A percentile compares a stretch with the other conserved stretches of the same genome.
Evolutionary conservation across 345 rosid genomes (phyloP).

Genomic region (Ailanthus altissimus): DNA sequence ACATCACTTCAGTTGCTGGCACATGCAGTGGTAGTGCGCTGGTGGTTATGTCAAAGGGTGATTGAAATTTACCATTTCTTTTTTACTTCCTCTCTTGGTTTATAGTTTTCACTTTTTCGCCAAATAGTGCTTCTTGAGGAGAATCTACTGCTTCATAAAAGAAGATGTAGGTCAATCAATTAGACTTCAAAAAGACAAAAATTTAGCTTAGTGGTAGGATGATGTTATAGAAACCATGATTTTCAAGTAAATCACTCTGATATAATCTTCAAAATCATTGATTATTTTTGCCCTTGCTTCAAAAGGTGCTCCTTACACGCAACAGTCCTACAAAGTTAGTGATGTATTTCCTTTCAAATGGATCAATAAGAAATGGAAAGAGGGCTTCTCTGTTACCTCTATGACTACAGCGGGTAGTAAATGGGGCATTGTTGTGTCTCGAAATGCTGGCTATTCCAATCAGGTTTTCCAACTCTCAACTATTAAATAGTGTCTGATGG

Average conservation of each 20-base stretch:
- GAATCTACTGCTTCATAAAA: neutral
- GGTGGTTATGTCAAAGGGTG: conserved; percentile 64
- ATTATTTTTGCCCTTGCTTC: neutral
- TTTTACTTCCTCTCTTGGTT: neutral
- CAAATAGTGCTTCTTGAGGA: neutral
- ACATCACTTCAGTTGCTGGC: conserved; percentile 55
- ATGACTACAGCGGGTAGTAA: conserved; percentile 56
- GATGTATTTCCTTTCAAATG: conserved; percentile 58
- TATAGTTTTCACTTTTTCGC: neutral
- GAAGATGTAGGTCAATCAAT: neutral
- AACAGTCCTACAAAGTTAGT: conserved; percentile 57
- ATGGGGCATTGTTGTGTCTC: conserved; percentile 60
- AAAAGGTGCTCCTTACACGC: conserved; percentile 46
- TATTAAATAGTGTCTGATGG: neutral
- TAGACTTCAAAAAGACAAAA: neutral
- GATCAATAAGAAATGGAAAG: conserved; percentile 63
- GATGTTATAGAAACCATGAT: neutral
- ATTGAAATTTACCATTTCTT: conserved; percentile 3
- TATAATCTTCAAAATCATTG: neutral
- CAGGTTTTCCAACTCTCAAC: conserved; percentile 35
- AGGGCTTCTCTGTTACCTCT: conserved; percentile 55
- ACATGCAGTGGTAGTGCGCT: conserved; percentile 54
- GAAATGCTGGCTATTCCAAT: conserved; percentile 46
- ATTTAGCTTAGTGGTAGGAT: neutral
- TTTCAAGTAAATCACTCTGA: neutral